These are phyloP conservation scores for Termitomyces sp. DNA, from an alignment of 768 basidiomycete genomes.

Conservation along the genomic window DNA sequence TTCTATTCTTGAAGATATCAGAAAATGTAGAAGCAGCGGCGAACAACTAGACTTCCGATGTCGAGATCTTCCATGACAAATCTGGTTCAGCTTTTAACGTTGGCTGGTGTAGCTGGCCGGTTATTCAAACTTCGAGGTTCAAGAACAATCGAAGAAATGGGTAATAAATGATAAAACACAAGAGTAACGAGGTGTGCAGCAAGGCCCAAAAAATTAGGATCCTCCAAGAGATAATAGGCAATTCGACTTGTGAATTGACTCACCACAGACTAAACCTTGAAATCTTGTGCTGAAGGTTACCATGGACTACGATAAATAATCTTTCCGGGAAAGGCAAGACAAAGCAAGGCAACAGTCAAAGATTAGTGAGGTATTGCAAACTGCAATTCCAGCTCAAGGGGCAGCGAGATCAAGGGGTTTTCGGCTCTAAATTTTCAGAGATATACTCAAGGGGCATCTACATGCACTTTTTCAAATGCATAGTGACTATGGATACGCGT, in stretches of 20 bases:
- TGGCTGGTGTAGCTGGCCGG: background rate
- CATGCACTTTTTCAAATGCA: too few species aligned
- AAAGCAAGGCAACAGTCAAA: background rate
- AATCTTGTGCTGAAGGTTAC: too few species aligned
- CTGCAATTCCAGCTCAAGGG: background rate
- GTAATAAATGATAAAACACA: background rate
- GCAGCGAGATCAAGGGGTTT: too few species aligned
- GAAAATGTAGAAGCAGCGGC: background rate
- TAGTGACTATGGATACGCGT: slow-evolving; percentile 22
- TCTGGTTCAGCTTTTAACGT: background rate
- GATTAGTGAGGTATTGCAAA: background rate
- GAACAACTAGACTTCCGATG: background rate
- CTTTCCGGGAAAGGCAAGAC: too few species aligned
- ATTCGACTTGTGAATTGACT: background rate
- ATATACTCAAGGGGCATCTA: background rate
- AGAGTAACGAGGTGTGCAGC: background rate
- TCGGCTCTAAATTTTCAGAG: background rate
- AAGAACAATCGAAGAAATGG: background rate
- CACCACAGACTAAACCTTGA: too few species aligned
- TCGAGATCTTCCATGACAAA: background rate
- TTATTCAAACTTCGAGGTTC: background rate
- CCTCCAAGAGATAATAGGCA: background rate
- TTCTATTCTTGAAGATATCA: background rate
- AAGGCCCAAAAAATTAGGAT: background rate
- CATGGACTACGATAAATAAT: background rate